Percentiles rank a stretch among this genome's conserved stretches.
These are phyloP conservation scores for Limnomonas spitsbergensis DNA, from an alignment of 139 green algal species.

Conservation along the genomic window DNA sequence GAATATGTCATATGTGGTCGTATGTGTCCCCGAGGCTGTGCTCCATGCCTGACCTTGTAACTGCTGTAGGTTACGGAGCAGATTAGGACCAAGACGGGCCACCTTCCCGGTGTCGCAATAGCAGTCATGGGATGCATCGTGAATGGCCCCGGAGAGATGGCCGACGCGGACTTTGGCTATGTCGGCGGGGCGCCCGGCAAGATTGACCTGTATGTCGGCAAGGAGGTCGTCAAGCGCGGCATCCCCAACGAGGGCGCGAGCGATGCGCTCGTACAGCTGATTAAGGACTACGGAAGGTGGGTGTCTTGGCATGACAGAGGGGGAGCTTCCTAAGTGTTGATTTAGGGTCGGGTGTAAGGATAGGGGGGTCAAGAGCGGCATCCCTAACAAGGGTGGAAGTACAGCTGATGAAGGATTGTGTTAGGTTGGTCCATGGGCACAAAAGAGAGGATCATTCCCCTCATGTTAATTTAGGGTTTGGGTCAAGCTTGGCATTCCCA, in stretches of 20 bases:
- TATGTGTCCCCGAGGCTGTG: too few relatives aligned
- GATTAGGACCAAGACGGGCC: conserved; percentile 88
- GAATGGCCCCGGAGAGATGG: conserved; percentile 98
- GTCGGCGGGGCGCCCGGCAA: conserved; percentile 74
- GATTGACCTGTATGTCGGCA: conserved; percentile 99
- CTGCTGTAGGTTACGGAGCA: conserved; percentile 77
- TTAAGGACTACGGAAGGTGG: conserved; percentile 92
- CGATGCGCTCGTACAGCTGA: conserved; percentile 92
- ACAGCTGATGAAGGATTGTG: too few relatives aligned
- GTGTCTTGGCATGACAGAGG: background rate
- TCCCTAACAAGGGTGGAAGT: too few relatives aligned
- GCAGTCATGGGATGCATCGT: conserved; percentile 99
- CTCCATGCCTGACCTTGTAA: too few relatives aligned
- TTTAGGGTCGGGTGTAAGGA: too few relatives aligned
- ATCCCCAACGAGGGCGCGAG: conserved; percentile 84
- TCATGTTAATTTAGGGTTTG: too few relatives aligned
- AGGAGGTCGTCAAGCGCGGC: conserved; percentile 89
- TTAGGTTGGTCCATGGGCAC: too few relatives aligned
- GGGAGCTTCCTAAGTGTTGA: too few relatives aligned
- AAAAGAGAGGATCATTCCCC: too few relatives aligned
- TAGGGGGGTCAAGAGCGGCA: too few relatives aligned
- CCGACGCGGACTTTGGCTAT: conserved; percentile 97
- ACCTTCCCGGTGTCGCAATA: conserved; percentile 94
- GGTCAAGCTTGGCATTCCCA: conserved; percentile 81
- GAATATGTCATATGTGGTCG: too few relatives aligned